Conservation (phyloP, 2,329 filamentous ascomycete species). For the Scytalidium lignicola region DNA sequence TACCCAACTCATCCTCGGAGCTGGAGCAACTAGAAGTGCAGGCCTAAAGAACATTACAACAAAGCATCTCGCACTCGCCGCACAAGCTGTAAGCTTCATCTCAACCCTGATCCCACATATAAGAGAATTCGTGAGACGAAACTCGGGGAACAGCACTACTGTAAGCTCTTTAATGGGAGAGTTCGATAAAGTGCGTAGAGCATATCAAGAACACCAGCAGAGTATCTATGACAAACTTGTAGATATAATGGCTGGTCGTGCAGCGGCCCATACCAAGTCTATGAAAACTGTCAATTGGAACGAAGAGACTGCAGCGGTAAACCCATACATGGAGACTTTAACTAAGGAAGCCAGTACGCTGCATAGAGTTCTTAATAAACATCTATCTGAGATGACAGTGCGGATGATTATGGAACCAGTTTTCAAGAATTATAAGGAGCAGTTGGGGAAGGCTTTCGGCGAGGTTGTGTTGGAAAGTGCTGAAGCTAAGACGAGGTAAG, state of each 20-base stretch:
- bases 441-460: conserved; percentile 59
- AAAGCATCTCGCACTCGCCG: conserved; percentile 87
- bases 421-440: conserved; percentile 60
- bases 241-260: conserved; percentile 64
- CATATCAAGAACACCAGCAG: conserved; percentile 60
- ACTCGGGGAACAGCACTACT: conserved; percentile 47
- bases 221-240: conserved; percentile 70
- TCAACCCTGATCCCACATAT: conserved; percentile 84
- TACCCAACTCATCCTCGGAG: conserved; percentile 93
- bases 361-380: conserved; percentile 63
- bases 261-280: conserved; percentile 54
- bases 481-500: conserved; percentile 56
- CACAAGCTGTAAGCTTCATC: conserved; percentile 82
- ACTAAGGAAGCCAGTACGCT: conserved; percentile 66
- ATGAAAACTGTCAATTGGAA: conserved; percentile 66
- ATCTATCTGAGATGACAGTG: conserved; percentile 59
- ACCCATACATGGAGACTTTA: conserved; percentile 65
- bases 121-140: conserved; percentile 83
- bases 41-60: conserved; percentile 95
- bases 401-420: conserved; percentile 66
- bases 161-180: conserved; percentile 49
- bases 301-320: conserved; percentile 34
- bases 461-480: conserved; percentile 55
- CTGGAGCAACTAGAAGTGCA: conserved; percentile 81
- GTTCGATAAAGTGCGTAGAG: conserved; percentile 24